phyloP scores from a whole-genome alignment of 2,329 filamentous ascomycete genomes.

The Neurospora sp. region DNA sequence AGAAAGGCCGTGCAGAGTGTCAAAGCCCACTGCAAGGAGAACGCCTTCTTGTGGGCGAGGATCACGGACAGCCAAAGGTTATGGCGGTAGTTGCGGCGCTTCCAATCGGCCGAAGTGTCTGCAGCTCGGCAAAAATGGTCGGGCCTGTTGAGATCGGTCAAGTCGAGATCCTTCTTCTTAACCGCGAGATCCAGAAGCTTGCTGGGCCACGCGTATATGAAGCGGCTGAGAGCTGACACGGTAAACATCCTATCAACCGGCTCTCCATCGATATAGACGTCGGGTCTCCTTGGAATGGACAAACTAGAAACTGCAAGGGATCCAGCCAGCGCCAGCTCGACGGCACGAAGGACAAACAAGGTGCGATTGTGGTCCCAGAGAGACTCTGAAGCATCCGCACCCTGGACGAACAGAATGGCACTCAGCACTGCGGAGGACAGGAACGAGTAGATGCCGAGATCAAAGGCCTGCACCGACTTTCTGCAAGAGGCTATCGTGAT shows the following conservation, averaged over 20 bases:
- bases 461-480: slow-evolving; percentile 40
- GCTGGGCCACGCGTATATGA: slow-evolving; percentile 56
- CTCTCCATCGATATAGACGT: slow-evolving; percentile 49
- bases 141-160: slow-evolving; percentile 52
- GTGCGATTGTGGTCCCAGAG: slow-evolving; percentile 23
- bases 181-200: slow-evolving; percentile 43
- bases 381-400: slow-evolving; percentile 27
- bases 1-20: slow-evolving; percentile 44
- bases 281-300: slow-evolving; percentile 55
- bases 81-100: slow-evolving; percentile 31
- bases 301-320: slow-evolving; percentile 38
- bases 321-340: slow-evolving; percentile 36
- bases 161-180: slow-evolving; percentile 49
- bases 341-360: slow-evolving; percentile 35
- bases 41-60: slow-evolving; percentile 42
- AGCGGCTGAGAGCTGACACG: slow-evolving; percentile 47
- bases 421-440: slow-evolving; percentile 36
- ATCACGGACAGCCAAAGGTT: slow-evolving; percentile 53
- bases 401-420: slow-evolving; percentile 34
- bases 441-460: slow-evolving; percentile 41
- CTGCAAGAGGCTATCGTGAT: slow-evolving; percentile 37
- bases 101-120: slow-evolving; percentile 42
- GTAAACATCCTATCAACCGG: slow-evolving; percentile 56
- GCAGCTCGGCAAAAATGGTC: slow-evolving; percentile 43
- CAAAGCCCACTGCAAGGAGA: slow-evolving; percentile 50